Evolutionary conservation across 768 basidiomycete species (phyloP), one percentile per base, ranked within the genome.

Genomic region (Pulveroboletus sp.): DNA sequence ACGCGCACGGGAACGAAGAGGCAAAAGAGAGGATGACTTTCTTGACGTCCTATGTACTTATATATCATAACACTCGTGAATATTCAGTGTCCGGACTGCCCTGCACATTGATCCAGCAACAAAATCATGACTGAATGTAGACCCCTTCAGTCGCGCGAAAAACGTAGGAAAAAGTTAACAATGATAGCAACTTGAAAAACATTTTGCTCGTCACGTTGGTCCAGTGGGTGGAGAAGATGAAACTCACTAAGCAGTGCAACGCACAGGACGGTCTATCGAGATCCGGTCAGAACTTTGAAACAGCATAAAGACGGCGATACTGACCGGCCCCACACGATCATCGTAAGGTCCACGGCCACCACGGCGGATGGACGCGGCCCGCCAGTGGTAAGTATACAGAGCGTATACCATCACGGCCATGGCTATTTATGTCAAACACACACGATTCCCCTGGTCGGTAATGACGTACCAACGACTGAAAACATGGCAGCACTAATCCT

Each of bases 331-430:
- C 43, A 96, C 68, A 47, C 96, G 80, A 69, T 99, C 96, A 61
- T 99, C 96, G 67, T 98, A 98, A 7, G 95, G 94, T 8, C 93
- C 94, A 49, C 89, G 80, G 10, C 93, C 92, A 40, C 95, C 90
- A 30, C 82, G 76, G 43, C 94, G 83, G 63, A 99, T 99, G 22
- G 93, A 89, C 23, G 83, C 81, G 7, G 95, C 96, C 55, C 96
- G 82, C 91, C 93, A 95, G 65, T 98, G 95, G 66, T 93, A 99
- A 35, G 93, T 92, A 58, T 87, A 86, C 13, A 99, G 71, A 2
- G 96, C 95, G 68, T 99, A 99, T 10, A 90, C 65, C 96, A 99
- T 98, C 51, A 98, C 93, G 19, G 82, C 90, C 83, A 98, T 89
- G 31, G 95, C 95, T 95, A 45, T 24, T 24, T 39, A 38, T 23